Evolutionary conservation across 1,284 basidiomycete genomes (phyloP), one percentile per base, ranked within the genome.

Genomic region (Microbotryomycetes sp.): DNA sequence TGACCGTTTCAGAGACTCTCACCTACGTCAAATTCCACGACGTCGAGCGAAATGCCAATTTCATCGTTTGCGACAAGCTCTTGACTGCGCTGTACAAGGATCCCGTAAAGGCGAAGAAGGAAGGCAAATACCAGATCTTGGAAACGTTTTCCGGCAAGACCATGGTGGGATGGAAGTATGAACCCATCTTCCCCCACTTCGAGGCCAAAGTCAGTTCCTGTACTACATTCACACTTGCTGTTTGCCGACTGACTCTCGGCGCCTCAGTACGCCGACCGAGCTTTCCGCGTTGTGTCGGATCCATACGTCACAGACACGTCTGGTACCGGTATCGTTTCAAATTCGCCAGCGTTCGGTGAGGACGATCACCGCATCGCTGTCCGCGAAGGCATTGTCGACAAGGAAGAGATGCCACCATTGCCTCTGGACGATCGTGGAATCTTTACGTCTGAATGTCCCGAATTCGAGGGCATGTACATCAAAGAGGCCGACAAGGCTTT

Each of bases 1-100:
- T 98, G 57, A 97, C 94, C 72, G 96, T 97, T 9, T 90, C 98
- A 77, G 94, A 96, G 30, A 88, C 94, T 65, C 91, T 88, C 74
- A 93, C 85, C 30, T 99, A 99, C 77, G 81, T 97, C 83, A 98
- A 98, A 78, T 93, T 99, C 71, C 85, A 92, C 77, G 96, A 99
- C 72, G 82, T 89, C 67, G 87, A 91, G 70, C 85, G 84, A 58
- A 83, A 91, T 71, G 81, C 86, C 70, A 93, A 93, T 75, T 98
- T 90, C 74, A 96, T 98, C 76, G 80, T 99, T 21, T 87, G 91
- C 76, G 93, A 98, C 70, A 82, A 84, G 50, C 82, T 97, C 29
- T 84, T 99, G 28, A 81, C 82, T 46, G 91, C 91, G 0, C 77
- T 99, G 2, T 99, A 96, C 83, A 97, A 97, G 76, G 94, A 97